Evolutionary conservation across 805 yeast genomes (phyloP).

Genomic region (Groenewaldozyma tartarivorans): DNA sequence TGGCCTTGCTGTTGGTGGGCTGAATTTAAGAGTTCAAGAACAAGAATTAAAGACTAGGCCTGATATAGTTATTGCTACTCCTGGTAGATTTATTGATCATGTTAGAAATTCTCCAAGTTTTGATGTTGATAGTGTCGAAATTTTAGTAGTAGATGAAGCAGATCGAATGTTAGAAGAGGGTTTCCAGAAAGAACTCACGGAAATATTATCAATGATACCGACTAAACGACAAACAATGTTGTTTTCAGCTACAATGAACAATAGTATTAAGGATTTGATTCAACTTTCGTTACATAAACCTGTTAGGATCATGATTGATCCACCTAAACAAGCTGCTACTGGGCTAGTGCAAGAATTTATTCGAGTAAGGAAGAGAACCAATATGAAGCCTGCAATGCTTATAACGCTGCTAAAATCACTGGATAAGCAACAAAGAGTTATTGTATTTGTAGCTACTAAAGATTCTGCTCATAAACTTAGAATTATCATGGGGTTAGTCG

Average conservation of each 20-base stretch:
- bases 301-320: conserved; percentile 90
- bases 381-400: conserved; percentile 75
- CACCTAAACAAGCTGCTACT: conserved; percentile 90
- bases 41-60: conserved; percentile 88
- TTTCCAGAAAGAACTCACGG: conserved; percentile 89
- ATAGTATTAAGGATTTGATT: conserved; percentile 77
- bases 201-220: conserved; percentile 80
- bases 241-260: conserved; percentile 97
- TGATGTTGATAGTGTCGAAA: conserved; percentile 82
- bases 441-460: conserved; percentile 86
- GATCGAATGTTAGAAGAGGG: conserved; percentile 99
- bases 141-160: conserved; percentile 92
- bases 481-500: conserved; percentile 66
- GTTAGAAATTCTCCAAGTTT: conserved; percentile 90
- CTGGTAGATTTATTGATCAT: conserved; percentile 97
- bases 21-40: conserved; percentile 90
- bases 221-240: conserved; percentile 84
- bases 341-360: conserved; percentile 90
- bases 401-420: conserved; percentile 60
- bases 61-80: conserved; percentile 94
- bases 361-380: conserved; percentile 80
- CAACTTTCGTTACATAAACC: conserved; percentile 85
- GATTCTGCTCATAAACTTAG: conserved; percentile 83
- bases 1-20: conserved; percentile 97
- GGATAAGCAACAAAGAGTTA: conserved; percentile 64